Conservation (phyloP, 2,329 filamentous ascomycete genomes). For the Sporothrix inflata region DNA sequence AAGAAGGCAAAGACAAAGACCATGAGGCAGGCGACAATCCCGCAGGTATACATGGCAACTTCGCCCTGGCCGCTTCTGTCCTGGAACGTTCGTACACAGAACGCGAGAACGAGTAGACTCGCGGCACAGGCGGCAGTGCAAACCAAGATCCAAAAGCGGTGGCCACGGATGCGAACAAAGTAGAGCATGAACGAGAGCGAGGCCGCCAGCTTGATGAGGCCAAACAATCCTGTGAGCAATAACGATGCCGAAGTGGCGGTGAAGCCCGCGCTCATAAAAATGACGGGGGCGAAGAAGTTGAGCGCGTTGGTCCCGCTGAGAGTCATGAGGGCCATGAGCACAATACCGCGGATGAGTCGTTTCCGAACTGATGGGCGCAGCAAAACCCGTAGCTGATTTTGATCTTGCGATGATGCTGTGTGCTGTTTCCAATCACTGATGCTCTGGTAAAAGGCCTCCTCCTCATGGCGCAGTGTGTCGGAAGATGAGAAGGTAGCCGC, state of each 20-base stretch:
- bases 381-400: not conserved
- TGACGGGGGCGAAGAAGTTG: not conserved
- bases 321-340: not conserved
- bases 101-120: not conserved
- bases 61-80: no score
- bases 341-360: not conserved
- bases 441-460: no score
- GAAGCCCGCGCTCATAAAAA: not conserved
- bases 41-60: no score
- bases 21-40: not conserved
- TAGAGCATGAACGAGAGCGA: not conserved
- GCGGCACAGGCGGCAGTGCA: not conserved
- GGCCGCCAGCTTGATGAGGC: not conserved
- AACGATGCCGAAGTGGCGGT: not conserved
- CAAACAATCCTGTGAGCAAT: not conserved
- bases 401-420: no score
- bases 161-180: not conserved
- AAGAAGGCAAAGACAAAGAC: not conserved
- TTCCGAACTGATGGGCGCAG: not conserved
- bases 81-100: not conserved
- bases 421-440: no score
- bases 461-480: no score
- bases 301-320: not conserved
- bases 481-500: no score
- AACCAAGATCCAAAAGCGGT: not conserved